These are phyloP conservation scores for Apostasia shenzhenica DNA, from an alignment of 106 monocot species.

Conservation along the genomic window DNA sequence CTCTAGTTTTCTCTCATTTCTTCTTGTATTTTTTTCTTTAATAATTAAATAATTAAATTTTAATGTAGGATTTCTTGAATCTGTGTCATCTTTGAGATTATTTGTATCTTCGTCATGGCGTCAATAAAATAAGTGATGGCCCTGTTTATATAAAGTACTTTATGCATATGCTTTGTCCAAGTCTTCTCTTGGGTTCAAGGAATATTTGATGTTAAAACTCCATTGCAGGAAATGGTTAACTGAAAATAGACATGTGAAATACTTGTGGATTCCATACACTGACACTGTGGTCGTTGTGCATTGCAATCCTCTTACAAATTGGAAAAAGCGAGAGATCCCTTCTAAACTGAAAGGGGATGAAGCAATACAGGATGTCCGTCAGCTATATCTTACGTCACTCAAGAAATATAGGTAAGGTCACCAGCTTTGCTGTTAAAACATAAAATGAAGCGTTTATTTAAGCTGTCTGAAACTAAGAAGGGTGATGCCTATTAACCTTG, in stretches of 20 bases:
- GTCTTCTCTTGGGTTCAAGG: neutral
- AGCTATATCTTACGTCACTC: conserved; percentile 68
- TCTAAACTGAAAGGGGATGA: conserved; percentile 72
- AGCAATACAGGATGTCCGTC: conserved; percentile 66
- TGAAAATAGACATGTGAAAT: conserved; percentile 94
- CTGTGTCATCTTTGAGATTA: too few species aligned
- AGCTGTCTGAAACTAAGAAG: neutral
- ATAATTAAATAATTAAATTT: neutral
- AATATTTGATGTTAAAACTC: neutral
- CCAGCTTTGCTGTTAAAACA: neutral
- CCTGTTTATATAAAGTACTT: too few species aligned
- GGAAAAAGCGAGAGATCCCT: conserved; percentile 50
- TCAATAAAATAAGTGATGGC: neutral
- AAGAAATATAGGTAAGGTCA: conserved; percentile 56
- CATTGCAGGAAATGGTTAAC: conserved; percentile 82
- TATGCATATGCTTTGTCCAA: neutral
- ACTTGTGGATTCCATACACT: conserved; percentile 93
- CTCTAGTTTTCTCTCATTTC: neutral
- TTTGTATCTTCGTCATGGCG: neutral
- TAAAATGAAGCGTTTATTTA: neutral
- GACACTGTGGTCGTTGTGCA: conserved; percentile 78
- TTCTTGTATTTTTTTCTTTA: neutral
- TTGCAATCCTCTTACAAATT: conserved; percentile 87
- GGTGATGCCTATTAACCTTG: neutral
- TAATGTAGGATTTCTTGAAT: too few species aligned